A percentile compares a stretch with the other conserved stretches of the same genome.
These are phyloP conservation scores for Vicia villosa DNA, from an alignment of 306 rosid species.

Conservation along the genomic window DNA sequence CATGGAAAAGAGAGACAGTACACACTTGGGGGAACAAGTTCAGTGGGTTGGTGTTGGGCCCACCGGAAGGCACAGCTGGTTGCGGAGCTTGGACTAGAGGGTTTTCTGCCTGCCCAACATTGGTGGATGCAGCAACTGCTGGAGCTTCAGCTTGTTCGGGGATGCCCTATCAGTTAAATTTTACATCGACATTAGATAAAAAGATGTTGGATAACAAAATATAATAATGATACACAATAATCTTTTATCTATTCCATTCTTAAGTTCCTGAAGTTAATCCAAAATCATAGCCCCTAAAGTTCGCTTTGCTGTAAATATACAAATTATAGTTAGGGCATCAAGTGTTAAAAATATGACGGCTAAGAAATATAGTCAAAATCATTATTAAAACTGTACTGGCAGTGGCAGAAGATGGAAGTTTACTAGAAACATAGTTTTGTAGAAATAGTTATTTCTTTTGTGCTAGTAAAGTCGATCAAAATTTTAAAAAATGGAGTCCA, in stretches of 20 bases:
- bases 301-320: slow-evolving; percentile 1
- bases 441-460: not conserved
- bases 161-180: slow-evolving; percentile 59
- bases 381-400: slow-evolving; percentile 6
- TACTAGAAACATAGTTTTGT: slow-evolving; percentile 23
- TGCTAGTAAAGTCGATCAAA: slow-evolving; percentile 14
- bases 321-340: slow-evolving; percentile 4
- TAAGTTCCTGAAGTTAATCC: slow-evolving; percentile 18
- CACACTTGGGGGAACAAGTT: slow-evolving; percentile 82
- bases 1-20: not conserved
- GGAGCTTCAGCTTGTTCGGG: slow-evolving; percentile 82
- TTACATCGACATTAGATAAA: not conserved
- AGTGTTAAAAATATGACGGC: slow-evolving; percentile 16
- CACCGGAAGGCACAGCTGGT: slow-evolving; percentile 52
- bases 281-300: not conserved
- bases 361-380: not conserved
- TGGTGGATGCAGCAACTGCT: slow-evolving; percentile 51
- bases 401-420: not conserved
- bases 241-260: not conserved
- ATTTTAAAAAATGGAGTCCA: no score
- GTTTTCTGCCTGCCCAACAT: slow-evolving; percentile 46
- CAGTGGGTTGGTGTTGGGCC: slow-evolving; percentile 87
- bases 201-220: not conserved
- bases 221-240: not conserved
- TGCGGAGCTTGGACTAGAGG: slow-evolving; percentile 57